Percentiles rank a stretch among this genome's conserved stretches.
These are phyloP conservation scores for Emmonsia crescens DNA, from an alignment of 2,329 filamentous ascomycete genomes.

Conservation along the genomic window DNA sequence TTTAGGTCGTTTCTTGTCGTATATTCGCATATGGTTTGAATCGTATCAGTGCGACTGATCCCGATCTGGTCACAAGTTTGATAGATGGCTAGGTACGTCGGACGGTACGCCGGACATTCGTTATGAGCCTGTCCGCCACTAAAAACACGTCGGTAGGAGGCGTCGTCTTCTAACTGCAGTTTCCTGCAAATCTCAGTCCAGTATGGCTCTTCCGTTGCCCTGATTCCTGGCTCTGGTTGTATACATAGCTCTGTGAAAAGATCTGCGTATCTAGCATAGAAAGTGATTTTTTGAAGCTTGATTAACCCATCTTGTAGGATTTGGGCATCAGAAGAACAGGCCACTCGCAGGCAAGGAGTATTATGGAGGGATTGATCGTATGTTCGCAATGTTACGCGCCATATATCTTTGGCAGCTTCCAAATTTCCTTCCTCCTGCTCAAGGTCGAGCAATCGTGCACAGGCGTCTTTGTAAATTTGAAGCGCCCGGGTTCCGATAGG, in stretches of 20 bases:
- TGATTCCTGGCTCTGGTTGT: neutral
- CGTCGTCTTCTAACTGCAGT: neutral
- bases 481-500: neutral
- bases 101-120: neutral
- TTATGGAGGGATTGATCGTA: neutral
- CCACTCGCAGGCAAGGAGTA: neutral
- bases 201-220: neutral
- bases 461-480: neutral
- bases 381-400: neutral
- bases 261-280: neutral
- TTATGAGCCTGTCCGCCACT: neutral
- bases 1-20: neutral
- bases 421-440: neutral
- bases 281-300: neutral
- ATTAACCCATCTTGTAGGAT: neutral
- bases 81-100: neutral
- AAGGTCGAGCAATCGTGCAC: neutral
- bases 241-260: neutral
- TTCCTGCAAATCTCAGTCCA: neutral
- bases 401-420: neutral
- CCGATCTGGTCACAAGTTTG: neutral
- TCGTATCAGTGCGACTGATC: neutral
- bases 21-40: neutral
- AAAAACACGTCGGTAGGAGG: neutral
- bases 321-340: neutral